phyloP scores from a whole-genome alignment of 176 grass and related monocot genomes.

The Hyparrhenia diplandra region DNA sequence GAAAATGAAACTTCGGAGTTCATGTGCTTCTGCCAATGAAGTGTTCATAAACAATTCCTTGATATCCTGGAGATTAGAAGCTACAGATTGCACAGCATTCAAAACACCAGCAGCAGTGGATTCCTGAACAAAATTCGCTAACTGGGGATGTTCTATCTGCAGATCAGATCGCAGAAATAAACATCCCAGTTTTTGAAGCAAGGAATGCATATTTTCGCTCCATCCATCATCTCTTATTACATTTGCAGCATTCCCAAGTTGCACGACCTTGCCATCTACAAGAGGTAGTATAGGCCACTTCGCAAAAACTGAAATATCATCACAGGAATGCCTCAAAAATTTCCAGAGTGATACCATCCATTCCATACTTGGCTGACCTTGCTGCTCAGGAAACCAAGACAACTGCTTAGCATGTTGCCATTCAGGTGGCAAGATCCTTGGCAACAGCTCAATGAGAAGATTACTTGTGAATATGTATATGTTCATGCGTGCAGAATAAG shows the following conservation, averaged over 20 bases:
- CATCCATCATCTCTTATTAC: slow-evolving; percentile 90
- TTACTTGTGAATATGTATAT: slow-evolving; percentile 68
- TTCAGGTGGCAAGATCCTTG: slow-evolving; percentile 90
- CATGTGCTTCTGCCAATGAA: slow-evolving; percentile 77
- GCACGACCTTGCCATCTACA: slow-evolving; percentile 60
- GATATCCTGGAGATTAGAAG: slow-evolving; percentile 47
- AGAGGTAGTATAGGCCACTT: slow-evolving; percentile 95
- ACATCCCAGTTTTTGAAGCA: slow-evolving; percentile 88
- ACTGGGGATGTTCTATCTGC: slow-evolving; percentile 77
- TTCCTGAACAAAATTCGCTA: slow-evolving; percentile 77
- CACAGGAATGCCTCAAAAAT: slow-evolving; percentile 71
- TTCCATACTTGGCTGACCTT: slow-evolving; percentile 78
- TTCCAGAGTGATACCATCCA: slow-evolving; percentile 86
- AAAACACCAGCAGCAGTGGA: slow-evolving; percentile 82
- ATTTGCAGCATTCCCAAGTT: slow-evolving; percentile 83
- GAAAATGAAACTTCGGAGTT: slow-evolving; percentile 89
- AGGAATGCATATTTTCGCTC: slow-evolving; percentile 92
- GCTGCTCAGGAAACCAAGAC: slow-evolving; percentile 68
- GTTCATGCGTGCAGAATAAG: slow-evolving; percentile 62
- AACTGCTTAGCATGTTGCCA: slow-evolving; percentile 76
- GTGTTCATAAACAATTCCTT: slow-evolving; percentile 54
- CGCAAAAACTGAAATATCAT: slow-evolving; percentile 74
- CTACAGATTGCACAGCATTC: slow-evolving; percentile 74
- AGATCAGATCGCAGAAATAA: slow-evolving; percentile 73
- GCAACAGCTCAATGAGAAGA: slow-evolving; percentile 75